These are phyloP conservation scores for Lecanicillium sp. DNA, from an alignment of 2,329 filamentous ascomycete genomes.

Conservation along the genomic window DNA sequence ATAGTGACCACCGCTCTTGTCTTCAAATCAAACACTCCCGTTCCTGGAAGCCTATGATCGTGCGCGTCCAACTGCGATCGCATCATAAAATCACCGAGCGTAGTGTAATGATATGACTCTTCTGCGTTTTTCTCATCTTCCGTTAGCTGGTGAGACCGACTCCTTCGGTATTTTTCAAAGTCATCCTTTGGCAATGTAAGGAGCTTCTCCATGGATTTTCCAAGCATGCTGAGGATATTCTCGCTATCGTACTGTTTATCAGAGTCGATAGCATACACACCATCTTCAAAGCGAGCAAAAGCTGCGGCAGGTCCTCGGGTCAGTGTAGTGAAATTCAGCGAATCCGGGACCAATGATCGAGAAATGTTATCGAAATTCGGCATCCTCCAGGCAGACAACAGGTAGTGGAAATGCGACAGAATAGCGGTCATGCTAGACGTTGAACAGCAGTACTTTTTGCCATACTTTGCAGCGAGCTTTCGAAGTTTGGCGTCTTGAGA, in stretches of 20 bases:
- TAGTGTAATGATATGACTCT: constrained; percentile 83
- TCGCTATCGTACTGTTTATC: constrained; percentile 85
- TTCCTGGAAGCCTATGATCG: constrained; percentile 77
- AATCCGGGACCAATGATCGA: constrained; percentile 52
- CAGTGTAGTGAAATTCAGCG: constrained; percentile 62
- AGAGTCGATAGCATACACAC: constrained; percentile 87
- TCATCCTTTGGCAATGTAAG: constrained; percentile 75
- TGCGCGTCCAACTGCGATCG: constrained; percentile 90
- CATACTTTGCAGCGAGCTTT: constrained; percentile 54
- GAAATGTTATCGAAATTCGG: constrained; percentile 63
- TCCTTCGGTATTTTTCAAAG: constrained; percentile 75
- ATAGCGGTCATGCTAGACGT: constrained; percentile 93
- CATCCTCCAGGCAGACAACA: constrained; percentile 75
- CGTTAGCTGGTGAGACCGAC: constrained; percentile 57
- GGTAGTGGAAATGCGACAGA: constrained; percentile 84
- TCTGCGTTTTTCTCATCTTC: constrained; percentile 63
- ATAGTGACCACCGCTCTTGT: constrained; percentile 87
- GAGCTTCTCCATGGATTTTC: constrained; percentile 94
- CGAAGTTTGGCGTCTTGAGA: constrained; percentile 71
- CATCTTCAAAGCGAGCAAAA: constrained; percentile 75
- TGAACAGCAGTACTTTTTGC: constrained; percentile 82
- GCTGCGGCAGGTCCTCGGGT: constrained; percentile 67
- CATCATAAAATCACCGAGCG: constrained; percentile 81
- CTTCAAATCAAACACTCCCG: constrained; percentile 93
- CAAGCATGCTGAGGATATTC: constrained; percentile 83